phyloP scores from a whole-genome alignment of 805 yeast genomes.

The Starmerella sp. region DNA sequence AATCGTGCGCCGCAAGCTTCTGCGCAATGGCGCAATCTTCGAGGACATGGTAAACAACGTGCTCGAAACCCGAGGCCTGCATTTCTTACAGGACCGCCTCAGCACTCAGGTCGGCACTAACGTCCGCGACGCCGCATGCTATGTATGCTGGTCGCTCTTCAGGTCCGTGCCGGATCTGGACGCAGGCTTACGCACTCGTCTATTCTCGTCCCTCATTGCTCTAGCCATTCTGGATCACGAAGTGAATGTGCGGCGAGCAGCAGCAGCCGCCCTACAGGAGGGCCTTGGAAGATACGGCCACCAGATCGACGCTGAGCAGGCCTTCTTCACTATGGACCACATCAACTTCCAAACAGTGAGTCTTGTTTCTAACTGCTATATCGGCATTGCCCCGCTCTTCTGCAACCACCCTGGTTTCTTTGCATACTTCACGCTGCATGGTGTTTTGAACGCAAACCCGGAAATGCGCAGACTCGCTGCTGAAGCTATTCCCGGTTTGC shows the following conservation, averaged over 20 bases:
- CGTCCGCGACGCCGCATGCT: constrained; percentile 76
- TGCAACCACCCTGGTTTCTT: constrained; percentile 17
- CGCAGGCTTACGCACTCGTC: constrained; percentile 13
- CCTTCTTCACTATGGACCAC: constrained; percentile 41
- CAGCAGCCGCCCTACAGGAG: constrained; percentile 81
- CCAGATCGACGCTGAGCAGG: constrained; percentile 25
- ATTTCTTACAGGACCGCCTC: constrained; percentile 46
- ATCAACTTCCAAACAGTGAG: constrained; percentile 45
- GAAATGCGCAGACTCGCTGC: constrained; percentile 37
- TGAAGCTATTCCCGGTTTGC: constrained; percentile 26
- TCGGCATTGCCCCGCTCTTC: constrained; percentile 29
- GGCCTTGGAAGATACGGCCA: constrained; percentile 64
- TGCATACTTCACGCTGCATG: constrained; percentile 28
- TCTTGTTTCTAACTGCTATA: constrained; percentile 34
- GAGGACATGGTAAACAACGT: constrained; percentile 24
- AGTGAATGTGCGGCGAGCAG: constrained; percentile 63
- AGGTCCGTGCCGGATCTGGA: constrained; percentile 31
- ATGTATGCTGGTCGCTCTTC: constrained; percentile 67
- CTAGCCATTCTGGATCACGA: constrained; percentile 63
- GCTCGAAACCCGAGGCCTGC: constrained; percentile 36
- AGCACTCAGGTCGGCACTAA: constrained; percentile 50
- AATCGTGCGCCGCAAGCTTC: constrained; percentile 25
- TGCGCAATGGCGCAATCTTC: constrained; percentile 7
- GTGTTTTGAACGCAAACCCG: constrained; percentile 33
- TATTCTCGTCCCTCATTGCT: constrained; percentile 35